These are phyloP conservation scores for Verticillium dahliae DNA, from an alignment of 2,329 filamentous ascomycete species.

Conservation along the genomic window DNA sequence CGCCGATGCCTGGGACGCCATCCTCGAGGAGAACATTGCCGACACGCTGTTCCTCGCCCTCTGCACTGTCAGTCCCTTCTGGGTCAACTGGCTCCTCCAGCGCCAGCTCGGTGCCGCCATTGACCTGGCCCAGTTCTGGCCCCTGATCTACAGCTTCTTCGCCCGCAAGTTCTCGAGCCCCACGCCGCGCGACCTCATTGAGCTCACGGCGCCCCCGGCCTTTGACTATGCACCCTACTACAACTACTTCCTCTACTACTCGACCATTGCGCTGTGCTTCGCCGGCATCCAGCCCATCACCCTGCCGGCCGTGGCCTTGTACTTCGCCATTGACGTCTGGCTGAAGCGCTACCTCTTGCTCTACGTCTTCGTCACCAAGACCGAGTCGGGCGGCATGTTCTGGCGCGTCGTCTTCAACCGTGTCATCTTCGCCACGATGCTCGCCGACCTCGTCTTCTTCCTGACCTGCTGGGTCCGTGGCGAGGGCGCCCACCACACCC, in stretches of 20 bases:
- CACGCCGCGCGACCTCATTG: conserved; percentile 85
- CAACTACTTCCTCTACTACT: conserved; percentile 95
- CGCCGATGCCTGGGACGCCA: conserved; percentile 60
- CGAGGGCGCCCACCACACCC: conserved; percentile 41
- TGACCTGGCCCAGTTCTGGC: conserved; percentile 85
- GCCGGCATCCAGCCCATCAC: conserved; percentile 81
- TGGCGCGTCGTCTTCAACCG: conserved; percentile 93
- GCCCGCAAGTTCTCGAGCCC: conserved; percentile 78
- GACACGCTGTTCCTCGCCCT: conserved; percentile 63
- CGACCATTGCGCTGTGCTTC: conserved; percentile 82
- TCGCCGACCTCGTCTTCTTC: conserved; percentile 74
- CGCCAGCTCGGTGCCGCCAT: conserved; percentile 90
- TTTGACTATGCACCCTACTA: conserved; percentile 98
- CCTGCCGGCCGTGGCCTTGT: conserved; percentile 78
- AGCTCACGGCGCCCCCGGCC: conserved; percentile 82
- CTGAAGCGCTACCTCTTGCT: conserved; percentile 93
- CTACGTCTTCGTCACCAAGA: conserved; percentile 95
- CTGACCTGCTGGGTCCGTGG: conserved; percentile 68
- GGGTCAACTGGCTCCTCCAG: conserved; percentile 90
- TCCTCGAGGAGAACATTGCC: conserved; percentile 58
- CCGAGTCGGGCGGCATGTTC: conserved; percentile 86
- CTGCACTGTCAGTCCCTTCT: conserved; percentile 80
- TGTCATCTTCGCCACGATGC: conserved; percentile 72
- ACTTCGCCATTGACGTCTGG: conserved; percentile 80
- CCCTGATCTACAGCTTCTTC: conserved; percentile 77